Evolutionary conservation across 2,329 filamentous ascomycete species (phyloP), one percentile per base, ranked within the genome.

Genomic region (Phialophora tarda): DNA sequence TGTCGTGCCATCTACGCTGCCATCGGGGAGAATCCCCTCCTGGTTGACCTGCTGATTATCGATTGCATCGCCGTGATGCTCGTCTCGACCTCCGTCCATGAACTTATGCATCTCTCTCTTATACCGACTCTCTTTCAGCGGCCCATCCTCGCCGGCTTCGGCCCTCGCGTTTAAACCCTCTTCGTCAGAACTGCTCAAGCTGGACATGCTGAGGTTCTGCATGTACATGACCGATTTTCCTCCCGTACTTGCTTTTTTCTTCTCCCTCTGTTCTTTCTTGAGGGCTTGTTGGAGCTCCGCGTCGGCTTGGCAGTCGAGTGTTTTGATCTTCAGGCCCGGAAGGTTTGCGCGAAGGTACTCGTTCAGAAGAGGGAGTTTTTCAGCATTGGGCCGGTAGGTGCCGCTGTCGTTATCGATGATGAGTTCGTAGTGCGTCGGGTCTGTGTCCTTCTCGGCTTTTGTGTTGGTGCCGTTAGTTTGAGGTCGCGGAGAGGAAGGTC

Each of bases 351-450:
- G 80, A 1, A 98, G 79, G 75, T 92, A 96, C 11, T 82, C 75
- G 60, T 89, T 88, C 1, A 98, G 82, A 0, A 88, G 76, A 0
- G 91, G 91, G 1, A 98, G 84, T 10, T 91, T 83, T 11, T 88
- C 84, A 63, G 90, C 90, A 74, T 96, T 92, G 0, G 94, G 94
- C 0, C 94, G 87, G 77, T 98, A 98, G 0, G 94, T 98, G 11
- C 94, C 94, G 62, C 89, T 92, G 78, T 97, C 94, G 74, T 98
- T 98, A 81, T 98, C 94, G 74, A 98, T 97, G 70, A 95, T 83
- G 8, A 98, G 85, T 76, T 96, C 90, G 77, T 97, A 98, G 75
- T 86, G 79, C 4, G 76, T 73, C 0, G 86, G 86, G 61, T 88
- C 84, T 5, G 76, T 82, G 57, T 51, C 23, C n/a, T 55, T 41